phyloP scores from a whole-genome alignment of 768 basidiomycete species.

The Amyloporia xantha region DNA sequence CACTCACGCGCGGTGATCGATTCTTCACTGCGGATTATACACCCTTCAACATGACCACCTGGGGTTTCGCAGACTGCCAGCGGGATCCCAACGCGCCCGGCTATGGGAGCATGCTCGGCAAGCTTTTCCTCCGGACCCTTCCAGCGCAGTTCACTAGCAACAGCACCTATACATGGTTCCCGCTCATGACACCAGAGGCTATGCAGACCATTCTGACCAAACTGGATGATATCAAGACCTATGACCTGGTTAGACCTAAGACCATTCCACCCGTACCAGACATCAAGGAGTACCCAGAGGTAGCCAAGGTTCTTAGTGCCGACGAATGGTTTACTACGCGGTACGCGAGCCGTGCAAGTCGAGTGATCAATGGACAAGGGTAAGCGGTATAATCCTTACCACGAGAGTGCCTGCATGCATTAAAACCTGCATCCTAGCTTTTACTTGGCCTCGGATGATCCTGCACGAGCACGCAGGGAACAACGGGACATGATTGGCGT shows the following conservation, averaged over 20 bases:
- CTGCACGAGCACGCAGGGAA: conserved; percentile 33
- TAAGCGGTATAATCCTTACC: conserved; percentile 22
- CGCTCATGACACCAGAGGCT: conserved; percentile 68
- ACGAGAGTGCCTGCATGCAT: neutral
- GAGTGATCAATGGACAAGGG: conserved; percentile 57
- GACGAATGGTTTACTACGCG: conserved; percentile 38
- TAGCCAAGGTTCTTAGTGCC: conserved; percentile 46
- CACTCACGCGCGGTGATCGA: conserved; percentile 79
- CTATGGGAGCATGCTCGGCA: conserved; percentile 70
- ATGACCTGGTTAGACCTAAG: conserved; percentile 48
- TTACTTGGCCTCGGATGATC: conserved; percentile 49
- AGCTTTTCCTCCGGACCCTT: conserved; percentile 66
- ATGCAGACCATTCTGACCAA: conserved; percentile 59
- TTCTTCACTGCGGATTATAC: conserved; percentile 81
- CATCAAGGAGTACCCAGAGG: conserved; percentile 43
- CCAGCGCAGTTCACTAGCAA: conserved; percentile 63
- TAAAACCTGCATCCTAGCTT: conserved; percentile 39
- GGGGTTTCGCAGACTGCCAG: conserved; percentile 82
- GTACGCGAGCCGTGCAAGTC: conserved; percentile 43
- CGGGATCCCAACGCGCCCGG: conserved; percentile 66
- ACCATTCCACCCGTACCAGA: conserved; percentile 19
- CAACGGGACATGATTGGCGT: conserved; percentile 40
- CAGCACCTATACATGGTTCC: conserved; percentile 81
- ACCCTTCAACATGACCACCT: conserved; percentile 71
- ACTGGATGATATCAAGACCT: conserved; percentile 45